Percentiles rank a stretch among this genome's conserved stretches.
phyloP scores from a whole-genome alignment of 2,329 filamentous ascomycete species.

The Calonectria henricotiae region DNA sequence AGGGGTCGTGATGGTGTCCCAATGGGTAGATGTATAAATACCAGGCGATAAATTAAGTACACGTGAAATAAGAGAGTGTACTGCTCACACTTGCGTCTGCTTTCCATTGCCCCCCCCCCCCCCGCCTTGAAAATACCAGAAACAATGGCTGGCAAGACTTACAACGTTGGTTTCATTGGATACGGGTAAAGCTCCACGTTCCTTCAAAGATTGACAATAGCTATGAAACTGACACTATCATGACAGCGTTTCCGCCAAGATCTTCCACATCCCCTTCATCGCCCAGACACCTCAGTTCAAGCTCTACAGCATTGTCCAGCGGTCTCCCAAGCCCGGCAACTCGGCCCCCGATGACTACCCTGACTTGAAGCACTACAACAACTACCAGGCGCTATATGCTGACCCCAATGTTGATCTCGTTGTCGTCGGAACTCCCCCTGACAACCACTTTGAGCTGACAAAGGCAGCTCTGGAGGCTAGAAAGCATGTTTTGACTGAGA shows the following conservation, averaged over 20 bases:
- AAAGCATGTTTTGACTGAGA: slow-evolving; percentile 87
- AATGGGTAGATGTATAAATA: slow-evolving; percentile 31
- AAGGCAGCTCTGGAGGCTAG: slow-evolving; percentile 77
- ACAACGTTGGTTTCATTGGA: slow-evolving; percentile 69
- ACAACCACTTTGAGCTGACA: slow-evolving; percentile 78
- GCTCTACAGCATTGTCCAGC: slow-evolving; percentile 84
- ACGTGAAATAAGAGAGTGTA: not conserved
- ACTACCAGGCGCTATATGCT: slow-evolving; percentile 74
- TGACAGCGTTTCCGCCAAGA: slow-evolving; percentile 76
- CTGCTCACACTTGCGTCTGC: not conserved
- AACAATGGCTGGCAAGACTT: slow-evolving; percentile 59
- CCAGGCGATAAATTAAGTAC: not conserved
- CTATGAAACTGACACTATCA: slow-evolving; percentile 40
- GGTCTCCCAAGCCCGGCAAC: slow-evolving; percentile 75
- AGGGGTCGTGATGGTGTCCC: slow-evolving; percentile 33
- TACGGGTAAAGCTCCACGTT: slow-evolving; percentile 63
- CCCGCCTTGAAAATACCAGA: slow-evolving; percentile 7
- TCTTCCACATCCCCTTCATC: slow-evolving; percentile 90
- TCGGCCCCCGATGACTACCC: slow-evolving; percentile 81
- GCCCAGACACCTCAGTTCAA: slow-evolving; percentile 74
- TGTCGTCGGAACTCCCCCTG: slow-evolving; percentile 80
- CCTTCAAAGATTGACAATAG: slow-evolving; percentile 33
- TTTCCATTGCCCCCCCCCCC: too few relatives aligned
- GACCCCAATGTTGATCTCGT: slow-evolving; percentile 80
- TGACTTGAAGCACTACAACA: slow-evolving; percentile 75